Base-by-base conservation (phyloP, 225 moss, liverwort and hornwort species). In the Rhytidiadelphus loreus region DNA sequence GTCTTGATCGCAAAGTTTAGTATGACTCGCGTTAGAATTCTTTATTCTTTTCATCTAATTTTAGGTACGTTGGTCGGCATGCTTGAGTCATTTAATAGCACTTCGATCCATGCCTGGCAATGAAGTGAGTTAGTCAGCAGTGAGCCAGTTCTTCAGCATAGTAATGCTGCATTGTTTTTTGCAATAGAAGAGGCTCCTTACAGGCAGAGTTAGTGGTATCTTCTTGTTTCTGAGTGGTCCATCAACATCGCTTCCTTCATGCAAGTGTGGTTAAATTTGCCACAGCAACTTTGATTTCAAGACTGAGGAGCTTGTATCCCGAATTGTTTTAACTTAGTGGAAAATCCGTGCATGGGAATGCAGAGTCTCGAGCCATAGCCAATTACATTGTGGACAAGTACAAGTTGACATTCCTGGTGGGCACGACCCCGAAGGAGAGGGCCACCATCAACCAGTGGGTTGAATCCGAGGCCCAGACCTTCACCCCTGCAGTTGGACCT, bases 151-250 rank as follows among this genome's bases (percentile, higher is more conserved):
- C 25, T 26, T 71, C 43, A 43, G 9, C 15, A 6, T 9, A 71
- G 26, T 5, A 71, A 9, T 43, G 71, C 43, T 16, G 26, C 15
- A 71, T 71, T 15, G 3, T 28, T 43, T 43, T 5, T 14, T 71
- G 16, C 43, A 43, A 26, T 26, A 26, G 43, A 71, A 43, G 43
- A 26, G 43, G 16, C 43, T 43, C 43, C 26, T 3, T 71, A 16
- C 6, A 16, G 13, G 26, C 43, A 25, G 71, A 43, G 3, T 15
- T 26, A 26, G 16, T 9, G 9, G 16, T 26, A 43, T 16, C 26
- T 3, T 68, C 4, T 10, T 21, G 1, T 2, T n/a, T 7, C 68
- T n/a, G n/a, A 22, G 3, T 3, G n/a, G 43, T 26, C 0, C 28
- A 72, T 10, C 10, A 10, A 10, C 3, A 28, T 28, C 9, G 43